phyloP scores from a whole-genome alignment of 2,329 filamentous ascomycete species.

The Ophiostoma populinum region DNA sequence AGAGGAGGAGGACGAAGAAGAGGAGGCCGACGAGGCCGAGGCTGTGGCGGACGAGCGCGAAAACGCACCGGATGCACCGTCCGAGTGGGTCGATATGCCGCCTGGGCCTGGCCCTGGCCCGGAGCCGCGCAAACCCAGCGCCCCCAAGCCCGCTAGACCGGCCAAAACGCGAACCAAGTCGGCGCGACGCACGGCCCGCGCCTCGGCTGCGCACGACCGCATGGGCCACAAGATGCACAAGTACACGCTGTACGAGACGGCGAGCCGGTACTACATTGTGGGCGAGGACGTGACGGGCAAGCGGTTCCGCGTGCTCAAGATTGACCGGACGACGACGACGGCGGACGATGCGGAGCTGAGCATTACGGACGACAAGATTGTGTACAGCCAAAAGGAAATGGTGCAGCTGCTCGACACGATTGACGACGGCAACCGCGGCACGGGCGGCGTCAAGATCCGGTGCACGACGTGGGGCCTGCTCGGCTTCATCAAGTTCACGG shows the following conservation, averaged over 20 bases:
- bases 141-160: too few species aligned
- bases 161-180: too few species aligned
- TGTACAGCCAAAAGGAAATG: constrained; percentile 87
- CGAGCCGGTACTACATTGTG: constrained; percentile 82
- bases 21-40: constrained; percentile 19
- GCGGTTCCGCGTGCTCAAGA: constrained; percentile 81
- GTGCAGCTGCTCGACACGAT: constrained; percentile 85
- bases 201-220: constrained; percentile 14
- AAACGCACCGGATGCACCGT: too few species aligned
- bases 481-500: constrained; percentile 91
- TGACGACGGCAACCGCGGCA: constrained; percentile 82
- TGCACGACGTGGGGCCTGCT: constrained; percentile 87
- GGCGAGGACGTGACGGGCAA: constrained; percentile 81
- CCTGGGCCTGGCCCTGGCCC: too few species aligned
- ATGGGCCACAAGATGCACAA: constrained; percentile 66
- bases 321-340: constrained; percentile 74
- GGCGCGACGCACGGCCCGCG: constrained; percentile 3
- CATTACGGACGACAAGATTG: constrained; percentile 84
- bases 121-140: too few species aligned
- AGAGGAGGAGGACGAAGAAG: constrained; percentile 10
- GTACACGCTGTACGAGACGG: constrained; percentile 94
- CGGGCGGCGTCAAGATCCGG: constrained; percentile 75
- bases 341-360: constrained; percentile 63
- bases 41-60: constrained; percentile 12
- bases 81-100: too few species aligned